These are phyloP conservation scores for Scopulariopsis brevicaulis DNA, from an alignment of 2,329 filamentous ascomycete genomes.

Conservation along the genomic window DNA sequence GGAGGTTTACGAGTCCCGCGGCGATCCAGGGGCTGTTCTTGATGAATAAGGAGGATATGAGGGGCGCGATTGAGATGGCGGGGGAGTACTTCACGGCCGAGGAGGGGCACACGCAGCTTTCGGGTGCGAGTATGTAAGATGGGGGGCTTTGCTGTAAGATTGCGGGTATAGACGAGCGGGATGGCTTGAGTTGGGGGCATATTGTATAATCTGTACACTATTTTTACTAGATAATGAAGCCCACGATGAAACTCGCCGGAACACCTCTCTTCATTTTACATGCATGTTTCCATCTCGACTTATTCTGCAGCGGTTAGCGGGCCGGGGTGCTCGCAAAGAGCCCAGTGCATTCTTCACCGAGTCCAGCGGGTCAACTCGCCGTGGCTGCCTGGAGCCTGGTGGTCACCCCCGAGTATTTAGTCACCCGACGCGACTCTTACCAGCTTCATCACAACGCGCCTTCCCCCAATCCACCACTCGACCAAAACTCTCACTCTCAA, in stretches of 20 bases:
- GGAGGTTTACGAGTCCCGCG: conserved; percentile 65
- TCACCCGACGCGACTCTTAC: not conserved
- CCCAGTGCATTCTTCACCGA: too few species aligned
- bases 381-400: not conserved
- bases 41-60: conserved; percentile 86
- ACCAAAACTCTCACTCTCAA: not conserved
- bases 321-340: too few species aligned
- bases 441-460: not conserved
- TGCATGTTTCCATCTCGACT: not conserved
- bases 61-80: conserved; percentile 75
- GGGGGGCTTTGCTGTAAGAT: not conserved
- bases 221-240: not conserved
- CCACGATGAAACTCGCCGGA: not conserved
- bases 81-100: conserved; percentile 22
- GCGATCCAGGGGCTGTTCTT: conserved; percentile 89
- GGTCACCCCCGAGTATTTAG: not conserved
- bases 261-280: too few species aligned
- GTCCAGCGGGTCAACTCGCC: not conserved
- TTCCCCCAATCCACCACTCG: not conserved
- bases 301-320: not conserved
- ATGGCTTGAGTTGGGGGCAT: not conserved
- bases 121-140: not conserved
- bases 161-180: not conserved
- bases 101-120: conserved; percentile 3
- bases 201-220: not conserved